Evolutionary conservation across 257 asterid genomes (phyloP), one percentile per base, ranked within the genome.

Genomic region (Leonotis leonurus): DNA sequence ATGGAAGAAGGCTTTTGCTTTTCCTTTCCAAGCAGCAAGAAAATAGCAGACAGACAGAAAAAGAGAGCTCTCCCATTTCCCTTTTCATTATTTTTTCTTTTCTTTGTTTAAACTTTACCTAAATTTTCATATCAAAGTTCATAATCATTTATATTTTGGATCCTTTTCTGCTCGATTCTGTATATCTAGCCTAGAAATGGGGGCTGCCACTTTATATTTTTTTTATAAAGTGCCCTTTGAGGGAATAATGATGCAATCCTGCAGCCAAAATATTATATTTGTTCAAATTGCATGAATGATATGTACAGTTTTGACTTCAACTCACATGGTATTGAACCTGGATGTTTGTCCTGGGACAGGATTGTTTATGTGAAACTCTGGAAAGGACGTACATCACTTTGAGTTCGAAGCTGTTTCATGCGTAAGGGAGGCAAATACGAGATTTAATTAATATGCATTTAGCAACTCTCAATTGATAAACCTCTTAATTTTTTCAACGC

Each of bases 391-490:
- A 17, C 84, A 78, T 20, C 97, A 89, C 79, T 65, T 92, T 62
- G 99, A 92, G 73, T 85, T 92, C 70, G 94, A 89, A 76, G 86
- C 89, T 76, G 88, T 82, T 83, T 89, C 99, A 70, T 81, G 91
- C 50, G 99, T 92, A 81, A 85, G 96, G 70, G 29, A n/a, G 56
- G 59, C 63, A 55, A 68, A 51, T 62, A 45, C 65, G 26, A 18
- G 50, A 48, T 62, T 51, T 1, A 37, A 21, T 65, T 52, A 52
- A 33, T 8, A 29, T 68, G 54, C 30, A n/a, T 12, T 8, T 27
- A 67, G 49, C 45, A 45, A 35, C 35, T 62, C 32, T 1, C 30
- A 21, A 6, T 60, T 26, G 36, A 40, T 29, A 55, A 54, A 43
- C 17, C 30, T 39, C 35, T 4, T 17, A 26, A 22, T 10, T 29